These are phyloP conservation scores for Thelephora ganbajun DNA, from an alignment of 768 basidiomycete genomes.

Conservation along the genomic window DNA sequence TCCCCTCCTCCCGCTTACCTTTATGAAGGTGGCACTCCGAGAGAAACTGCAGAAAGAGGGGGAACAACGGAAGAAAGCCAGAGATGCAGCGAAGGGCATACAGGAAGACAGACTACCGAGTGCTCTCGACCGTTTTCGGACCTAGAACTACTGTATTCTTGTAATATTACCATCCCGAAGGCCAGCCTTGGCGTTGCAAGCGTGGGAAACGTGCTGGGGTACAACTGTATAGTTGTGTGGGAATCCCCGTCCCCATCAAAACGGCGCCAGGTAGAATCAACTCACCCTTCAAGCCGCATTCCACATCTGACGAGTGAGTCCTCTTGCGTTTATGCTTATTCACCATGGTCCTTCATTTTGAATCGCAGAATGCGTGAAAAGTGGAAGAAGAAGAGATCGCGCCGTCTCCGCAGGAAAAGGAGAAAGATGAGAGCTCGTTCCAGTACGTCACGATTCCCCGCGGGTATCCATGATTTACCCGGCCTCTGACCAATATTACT, in stretches of 20 bases:
- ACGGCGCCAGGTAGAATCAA: no score
- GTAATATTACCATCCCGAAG: no score
- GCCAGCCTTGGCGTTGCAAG: no score
- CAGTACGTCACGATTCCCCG: slow-evolving; percentile 40
- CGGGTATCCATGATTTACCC: background rate
- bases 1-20: slow-evolving; percentile 14
- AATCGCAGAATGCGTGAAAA: slow-evolving; percentile 74
- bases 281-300: no score
- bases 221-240: no score
- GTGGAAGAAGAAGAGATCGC: slow-evolving; percentile 94
- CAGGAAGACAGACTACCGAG: slow-evolving; percentile 14
- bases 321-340: no score
- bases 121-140: slow-evolving; percentile 26
- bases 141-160: no score
- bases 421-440: slow-evolving; percentile 95
- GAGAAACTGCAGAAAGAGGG: slow-evolving; percentile 24
- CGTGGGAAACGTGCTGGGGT: background rate
- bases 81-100: slow-evolving; percentile 13
- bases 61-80: slow-evolving; percentile 17
- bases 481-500: no score
- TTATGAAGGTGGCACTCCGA: slow-evolving; percentile 29
- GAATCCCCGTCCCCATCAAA: no score
- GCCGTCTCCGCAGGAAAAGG: slow-evolving; percentile 86
- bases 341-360: background rate
- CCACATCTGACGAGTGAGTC: no score